phyloP scores from a whole-genome alignment of 1,284 basidiomycete genomes.

The Tilletia indica region DNA sequence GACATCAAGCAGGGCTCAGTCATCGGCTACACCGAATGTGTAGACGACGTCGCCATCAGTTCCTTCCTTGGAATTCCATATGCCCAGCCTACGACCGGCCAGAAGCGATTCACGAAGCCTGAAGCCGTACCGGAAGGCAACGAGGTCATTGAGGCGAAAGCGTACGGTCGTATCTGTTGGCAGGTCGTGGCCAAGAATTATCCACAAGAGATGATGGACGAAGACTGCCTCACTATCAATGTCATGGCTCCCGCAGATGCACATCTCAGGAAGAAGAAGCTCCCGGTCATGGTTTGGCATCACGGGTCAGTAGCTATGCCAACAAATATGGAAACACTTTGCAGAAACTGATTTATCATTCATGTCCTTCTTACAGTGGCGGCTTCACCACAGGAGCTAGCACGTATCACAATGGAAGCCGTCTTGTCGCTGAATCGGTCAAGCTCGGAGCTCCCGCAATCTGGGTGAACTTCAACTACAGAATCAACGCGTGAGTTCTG shows the following conservation, averaged over 20 bases:
- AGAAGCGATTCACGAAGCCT: slow-evolving; percentile 23
- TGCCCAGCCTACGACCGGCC: slow-evolving; percentile 25
- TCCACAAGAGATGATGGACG: slow-evolving; percentile 25
- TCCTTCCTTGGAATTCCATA: slow-evolving; percentile 34
- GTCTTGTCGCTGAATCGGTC: slow-evolving; percentile 30
- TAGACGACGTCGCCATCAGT: slow-evolving; percentile 12
- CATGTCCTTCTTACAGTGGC: slow-evolving; percentile 24
- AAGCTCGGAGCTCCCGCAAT: slow-evolving; percentile 27
- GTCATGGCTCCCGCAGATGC: slow-evolving; percentile 25
- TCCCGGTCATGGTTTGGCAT: slow-evolving; percentile 31
- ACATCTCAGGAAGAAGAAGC: neutral
- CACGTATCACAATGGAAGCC: slow-evolving; percentile 28
- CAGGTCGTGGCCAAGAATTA: slow-evolving; percentile 24
- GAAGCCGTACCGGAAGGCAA: neutral
- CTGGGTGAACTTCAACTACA: slow-evolving; percentile 30
- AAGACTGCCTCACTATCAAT: slow-evolving; percentile 33
- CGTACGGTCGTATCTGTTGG: slow-evolving; percentile 28
- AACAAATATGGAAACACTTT: neutral
- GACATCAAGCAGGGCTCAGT: neutral
- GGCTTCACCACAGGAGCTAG: slow-evolving; percentile 29
- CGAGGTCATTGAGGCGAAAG: slow-evolving; percentile 23
- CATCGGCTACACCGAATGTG: neutral
- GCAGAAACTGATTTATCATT: neutral
- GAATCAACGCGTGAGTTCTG: slow-evolving; percentile 16
- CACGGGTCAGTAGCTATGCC: neutral